phyloP scores from a whole-genome alignment of 768 basidiomycete species.

The Lactifluus volemus region DNA sequence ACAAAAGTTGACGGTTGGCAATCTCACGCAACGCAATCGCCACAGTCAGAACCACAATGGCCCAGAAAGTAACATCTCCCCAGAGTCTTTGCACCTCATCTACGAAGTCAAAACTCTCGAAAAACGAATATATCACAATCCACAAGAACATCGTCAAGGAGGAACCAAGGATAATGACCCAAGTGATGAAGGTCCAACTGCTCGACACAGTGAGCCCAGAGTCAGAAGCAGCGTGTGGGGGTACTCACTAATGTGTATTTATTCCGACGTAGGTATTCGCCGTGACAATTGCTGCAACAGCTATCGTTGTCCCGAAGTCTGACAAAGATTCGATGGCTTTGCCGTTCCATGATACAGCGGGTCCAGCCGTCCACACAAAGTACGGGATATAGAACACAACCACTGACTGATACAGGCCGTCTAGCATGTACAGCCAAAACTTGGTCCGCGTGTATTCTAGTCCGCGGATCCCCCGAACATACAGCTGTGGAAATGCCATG shows the following conservation, averaged over 20 bases:
- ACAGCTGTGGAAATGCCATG: constrained; percentile 91
- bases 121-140: constrained; percentile 82
- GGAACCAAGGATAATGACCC: constrained; percentile 73
- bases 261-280: constrained; percentile 89
- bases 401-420: constrained; percentile 88
- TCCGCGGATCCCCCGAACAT: constrained; percentile 87
- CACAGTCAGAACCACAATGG: constrained; percentile 60
- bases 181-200: constrained; percentile 80
- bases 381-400: constrained; percentile 86
- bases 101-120: constrained; percentile 62
- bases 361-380: constrained; percentile 56
- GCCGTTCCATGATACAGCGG: constrained; percentile 67
- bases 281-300: constrained; percentile 76
- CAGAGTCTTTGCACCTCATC: constrained; percentile 68
- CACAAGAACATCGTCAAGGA: constrained; percentile 78
- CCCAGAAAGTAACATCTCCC: constrained; percentile 78
- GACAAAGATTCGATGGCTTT: constrained; percentile 67
- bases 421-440: constrained; percentile 94
- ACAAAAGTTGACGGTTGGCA: background rate
- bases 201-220: background rate
- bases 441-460: constrained; percentile 85
- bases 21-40: constrained; percentile 62
- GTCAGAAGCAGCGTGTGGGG: constrained; percentile 14
- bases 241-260: constrained; percentile 79
- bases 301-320: constrained; percentile 90